Base-by-base conservation (phyloP, 495 filamentous ascomycete genomes). In the Astrothelium subdiscretum region DNA sequence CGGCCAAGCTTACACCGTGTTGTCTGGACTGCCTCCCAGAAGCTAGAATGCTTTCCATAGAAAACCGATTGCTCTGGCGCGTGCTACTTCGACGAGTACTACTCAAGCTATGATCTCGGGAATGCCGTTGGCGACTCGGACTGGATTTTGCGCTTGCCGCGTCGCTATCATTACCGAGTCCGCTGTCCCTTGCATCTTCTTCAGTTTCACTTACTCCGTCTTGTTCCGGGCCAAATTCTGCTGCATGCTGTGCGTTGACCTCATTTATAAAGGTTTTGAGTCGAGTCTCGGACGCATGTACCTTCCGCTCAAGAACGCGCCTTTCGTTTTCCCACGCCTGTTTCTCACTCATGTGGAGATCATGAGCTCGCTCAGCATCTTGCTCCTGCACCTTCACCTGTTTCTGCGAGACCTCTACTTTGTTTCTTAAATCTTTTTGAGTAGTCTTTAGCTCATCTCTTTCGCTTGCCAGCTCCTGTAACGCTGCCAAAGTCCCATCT, bases 251-350 rank as follows among this genome's bases (percentile, higher is more conserved):
- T 24, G 87, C 84, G 32, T 87, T 85, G 32, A 99, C 80, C 70
- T 97, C 95, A 31, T 88, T 87, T 51, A 97, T 71, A 32, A 99
- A 84, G 20, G 81, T 79, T 69, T 91, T 91, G 60, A 99, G 75
- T 59, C 92, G 83, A 58, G 82, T 89, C 72, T 99, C 94, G 29
- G 90, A 85, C 6, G 96, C 83, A 72, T 97, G 91, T 26, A 95
- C 73, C 64, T 87, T 87, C 60, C 89, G 82, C 74, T 99, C 94
- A 44, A 89, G 76, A 60, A 80, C 86, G 35, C 92, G 84, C 67
- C 84, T 88, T 67, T 92, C 89, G 58, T 85, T 84, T 20, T 90
- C 86, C 87, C 89, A 96, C 15, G 78, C 78, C 58, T 95, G 85
- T 70, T 85, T 89, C 63, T 98, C 94, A 61, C 83, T 82, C 38